Percentiles rank a stretch among this genome's conserved stretches.
Conservation (phyloP, 345 rosid species). For the Gossypium anomalum region DNA sequence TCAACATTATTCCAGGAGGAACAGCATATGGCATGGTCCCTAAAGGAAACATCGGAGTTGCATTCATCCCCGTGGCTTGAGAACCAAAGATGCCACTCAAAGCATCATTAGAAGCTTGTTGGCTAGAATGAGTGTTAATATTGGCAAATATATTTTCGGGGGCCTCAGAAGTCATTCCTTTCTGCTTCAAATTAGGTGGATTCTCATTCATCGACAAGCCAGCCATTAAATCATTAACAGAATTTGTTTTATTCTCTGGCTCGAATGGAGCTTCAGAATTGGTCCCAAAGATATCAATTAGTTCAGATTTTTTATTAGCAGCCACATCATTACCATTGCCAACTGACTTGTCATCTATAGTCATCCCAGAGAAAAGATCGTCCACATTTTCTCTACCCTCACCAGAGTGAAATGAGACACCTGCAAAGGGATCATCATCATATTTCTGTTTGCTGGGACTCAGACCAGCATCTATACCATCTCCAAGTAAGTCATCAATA, state of each 20-base stretch:
- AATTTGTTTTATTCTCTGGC: constrained; percentile 32
- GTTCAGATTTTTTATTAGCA: constrained; percentile 31
- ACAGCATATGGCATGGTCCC: constrained; percentile 51
- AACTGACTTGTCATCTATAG: constrained; percentile 46
- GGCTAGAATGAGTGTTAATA: constrained; percentile 33
- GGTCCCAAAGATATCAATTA: constrained; percentile 64
- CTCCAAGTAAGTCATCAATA: constrained; percentile 77
- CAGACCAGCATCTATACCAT: constrained; percentile 33
- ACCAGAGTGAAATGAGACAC: constrained; percentile 67
- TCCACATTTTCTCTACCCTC: constrained; percentile 39
- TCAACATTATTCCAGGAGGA: constrained; percentile 61
- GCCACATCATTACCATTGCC: constrained; percentile 33
- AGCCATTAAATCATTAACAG: constrained; percentile 61
- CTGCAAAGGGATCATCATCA: constrained; percentile 82
- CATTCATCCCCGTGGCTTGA: constrained; percentile 38
- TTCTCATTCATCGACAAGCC: constrained; percentile 57
- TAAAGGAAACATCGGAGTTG: constrained; percentile 46
- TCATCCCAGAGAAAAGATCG: constrained; percentile 85
- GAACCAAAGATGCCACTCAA: constrained; percentile 47
- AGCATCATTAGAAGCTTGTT: constrained; percentile 41
- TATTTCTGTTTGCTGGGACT: constrained; percentile 37
- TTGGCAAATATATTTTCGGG: constrained; percentile 44
- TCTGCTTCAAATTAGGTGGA: constrained; percentile 32
- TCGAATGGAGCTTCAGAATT: constrained; percentile 33
- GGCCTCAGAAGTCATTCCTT: constrained; percentile 35